A percentile compares a stretch with the other conserved stretches of the same genome.
Evolutionary conservation across 495 filamentous ascomycete genomes (phyloP).

Genomic region (Cladorrhinum samala): DNA sequence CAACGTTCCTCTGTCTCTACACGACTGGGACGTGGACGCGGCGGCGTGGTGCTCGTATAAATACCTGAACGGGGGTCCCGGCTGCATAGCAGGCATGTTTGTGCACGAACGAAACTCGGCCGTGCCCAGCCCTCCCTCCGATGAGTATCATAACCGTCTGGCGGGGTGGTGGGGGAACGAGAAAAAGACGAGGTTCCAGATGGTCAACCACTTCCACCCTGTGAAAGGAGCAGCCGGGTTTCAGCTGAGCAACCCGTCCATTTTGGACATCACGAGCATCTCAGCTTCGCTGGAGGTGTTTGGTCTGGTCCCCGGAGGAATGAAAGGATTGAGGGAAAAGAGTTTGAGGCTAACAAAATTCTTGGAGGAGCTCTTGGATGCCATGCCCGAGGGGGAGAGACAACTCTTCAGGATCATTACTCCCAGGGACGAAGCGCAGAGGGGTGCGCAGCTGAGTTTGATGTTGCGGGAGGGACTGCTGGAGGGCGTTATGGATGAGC

Average conservation of each 20-base stretch:
- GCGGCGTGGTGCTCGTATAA: constrained; percentile 98
- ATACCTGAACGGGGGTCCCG: constrained; percentile 89
- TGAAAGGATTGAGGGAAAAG: constrained; percentile 64
- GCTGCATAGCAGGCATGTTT: constrained; percentile 79
- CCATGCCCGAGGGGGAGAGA: constrained; percentile 35
- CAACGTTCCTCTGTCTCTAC: constrained; percentile 76
- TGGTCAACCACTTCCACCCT: constrained; percentile 74
- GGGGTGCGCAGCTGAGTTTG: constrained; percentile 85
- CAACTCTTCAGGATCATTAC: constrained; percentile 73
- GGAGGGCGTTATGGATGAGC: constrained; percentile 56
- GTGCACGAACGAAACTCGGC: constrained; percentile 69
- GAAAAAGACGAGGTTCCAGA: constrained; percentile 68
- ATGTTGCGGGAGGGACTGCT: constrained; percentile 61
- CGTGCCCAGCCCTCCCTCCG: constrained; percentile 30
- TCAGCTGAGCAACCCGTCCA: constrained; percentile 62
- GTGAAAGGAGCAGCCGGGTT: constrained; percentile 62
- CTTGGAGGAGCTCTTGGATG: constrained; percentile 62
- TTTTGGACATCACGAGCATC: constrained; percentile 63
- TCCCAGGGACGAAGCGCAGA: constrained; percentile 59
- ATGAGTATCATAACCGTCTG: constrained; percentile 50
- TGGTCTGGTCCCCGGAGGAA: constrained; percentile 53
- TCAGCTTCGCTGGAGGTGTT: constrained; percentile 76
- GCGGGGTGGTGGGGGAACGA: constrained; percentile 90
- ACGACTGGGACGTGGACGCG: constrained; percentile 94
- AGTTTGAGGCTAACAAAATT: constrained; percentile 73